Conservation (phyloP, 2,329 filamentous ascomycete species). For the Paraphaeosphaeria minitans region DNA sequence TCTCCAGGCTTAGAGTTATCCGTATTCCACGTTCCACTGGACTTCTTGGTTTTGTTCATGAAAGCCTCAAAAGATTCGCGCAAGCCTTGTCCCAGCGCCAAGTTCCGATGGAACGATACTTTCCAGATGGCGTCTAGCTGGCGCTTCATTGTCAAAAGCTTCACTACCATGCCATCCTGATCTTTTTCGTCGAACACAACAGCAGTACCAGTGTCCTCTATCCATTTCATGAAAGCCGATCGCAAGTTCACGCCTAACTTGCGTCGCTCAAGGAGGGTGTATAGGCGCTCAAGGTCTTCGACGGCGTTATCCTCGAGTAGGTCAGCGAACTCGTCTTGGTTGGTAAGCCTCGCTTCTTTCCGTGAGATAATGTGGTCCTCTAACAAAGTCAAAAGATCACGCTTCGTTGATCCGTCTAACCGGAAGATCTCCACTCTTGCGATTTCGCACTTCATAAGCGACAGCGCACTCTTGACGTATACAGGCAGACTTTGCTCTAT, state of each 20-base stretch:
- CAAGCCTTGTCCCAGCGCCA: slow-evolving; percentile 76
- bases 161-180: slow-evolving; percentile 83
- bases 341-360: slow-evolving; percentile 63
- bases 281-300: slow-evolving; percentile 74
- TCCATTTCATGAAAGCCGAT: slow-evolving; percentile 77
- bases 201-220: slow-evolving; percentile 71
- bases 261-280: slow-evolving; percentile 75
- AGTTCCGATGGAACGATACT: slow-evolving; percentile 76
- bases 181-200: slow-evolving; percentile 83
- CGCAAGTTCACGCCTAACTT: slow-evolving; percentile 72
- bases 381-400: slow-evolving; percentile 73
- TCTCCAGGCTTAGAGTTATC: slow-evolving; percentile 94
- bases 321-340: slow-evolving; percentile 69
- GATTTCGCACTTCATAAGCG: slow-evolving; percentile 73
- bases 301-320: slow-evolving; percentile 74
- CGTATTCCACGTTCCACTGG: slow-evolving; percentile 72
- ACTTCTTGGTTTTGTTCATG: slow-evolving; percentile 85
- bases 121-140: slow-evolving; percentile 77
- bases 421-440: slow-evolving; percentile 78
- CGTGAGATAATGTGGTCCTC: slow-evolving; percentile 73
- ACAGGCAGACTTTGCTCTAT: slow-evolving; percentile 67
- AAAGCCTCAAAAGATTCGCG: slow-evolving; percentile 86
- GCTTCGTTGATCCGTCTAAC: slow-evolving; percentile 81
- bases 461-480: slow-evolving; percentile 74
- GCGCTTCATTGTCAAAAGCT: slow-evolving; percentile 79